Percentiles rank a stretch among this genome's conserved stretches.
Conservation (phyloP, 2,329 filamentous ascomycete genomes). For the Colletotrichum sp. region DNA sequence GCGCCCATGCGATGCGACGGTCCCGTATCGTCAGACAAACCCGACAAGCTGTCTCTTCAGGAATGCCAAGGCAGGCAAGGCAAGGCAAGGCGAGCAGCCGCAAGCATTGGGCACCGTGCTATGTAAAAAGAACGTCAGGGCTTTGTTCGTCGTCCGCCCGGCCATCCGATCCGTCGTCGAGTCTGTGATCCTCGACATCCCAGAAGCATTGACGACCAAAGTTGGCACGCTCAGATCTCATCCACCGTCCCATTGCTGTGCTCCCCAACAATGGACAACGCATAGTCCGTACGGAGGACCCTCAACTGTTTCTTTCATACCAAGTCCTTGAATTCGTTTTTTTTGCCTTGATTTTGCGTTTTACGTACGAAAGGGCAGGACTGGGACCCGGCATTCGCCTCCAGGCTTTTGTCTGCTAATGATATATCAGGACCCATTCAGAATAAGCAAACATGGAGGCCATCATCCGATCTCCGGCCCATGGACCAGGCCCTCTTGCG, state of each 20-base stretch:
- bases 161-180: constrained; percentile 10
- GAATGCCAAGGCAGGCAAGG: not conserved
- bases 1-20: not conserved
- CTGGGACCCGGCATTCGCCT: not conserved
- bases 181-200: constrained; percentile 15
- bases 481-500: not conserved
- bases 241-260: not conserved
- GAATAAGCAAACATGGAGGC: constrained; percentile 5
- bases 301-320: not conserved
- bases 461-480: constrained; percentile 2
- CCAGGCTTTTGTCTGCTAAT: not conserved
- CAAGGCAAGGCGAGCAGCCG: not conserved
- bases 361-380: constrained; percentile 1
- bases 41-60: not conserved
- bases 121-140: not conserved
- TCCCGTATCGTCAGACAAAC: constrained; percentile 5
- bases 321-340: not conserved
- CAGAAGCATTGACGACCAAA: constrained; percentile 16
- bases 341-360: not conserved
- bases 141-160: constrained; percentile 10
- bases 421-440: not conserved
- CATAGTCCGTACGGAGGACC: not conserved
- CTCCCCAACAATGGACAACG: constrained; percentile 13
- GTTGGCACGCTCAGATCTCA: not conserved
- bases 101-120: not conserved